Percentiles rank a stretch among this genome's conserved stretches.
Evolutionary conservation across 495 filamentous ascomycete species (phyloP).

Genomic region (Penicillium canescens): DNA sequence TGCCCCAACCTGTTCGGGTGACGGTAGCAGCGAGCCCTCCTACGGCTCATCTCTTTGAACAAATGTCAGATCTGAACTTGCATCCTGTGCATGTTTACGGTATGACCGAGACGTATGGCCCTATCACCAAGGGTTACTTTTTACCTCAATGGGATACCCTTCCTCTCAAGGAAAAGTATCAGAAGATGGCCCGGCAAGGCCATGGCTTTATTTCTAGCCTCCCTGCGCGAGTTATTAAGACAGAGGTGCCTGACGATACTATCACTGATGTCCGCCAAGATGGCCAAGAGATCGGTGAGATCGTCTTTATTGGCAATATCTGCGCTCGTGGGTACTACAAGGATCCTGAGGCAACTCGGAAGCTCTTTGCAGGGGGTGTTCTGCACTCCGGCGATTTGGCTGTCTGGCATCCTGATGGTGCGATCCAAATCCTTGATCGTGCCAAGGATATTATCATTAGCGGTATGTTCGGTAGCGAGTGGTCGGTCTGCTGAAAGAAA

Average conservation of each 20-base stretch:
- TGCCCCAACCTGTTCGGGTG: conserved; percentile 75
- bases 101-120: conserved; percentile 93
- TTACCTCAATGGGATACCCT: conserved; percentile 80
- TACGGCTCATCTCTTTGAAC: conserved; percentile 83
- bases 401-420: conserved; percentile 86
- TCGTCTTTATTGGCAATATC: conserved; percentile 89
- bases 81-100: conserved; percentile 94
- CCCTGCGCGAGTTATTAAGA: conserved; percentile 80
- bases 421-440: conserved; percentile 88
- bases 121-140: conserved; percentile 90
- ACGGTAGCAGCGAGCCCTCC: conserved; percentile 93
- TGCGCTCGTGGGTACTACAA: conserved; percentile 92
- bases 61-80: conserved; percentile 86
- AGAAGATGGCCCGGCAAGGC: conserved; percentile 87
- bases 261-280: conserved; percentile 76
- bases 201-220: conserved; percentile 88
- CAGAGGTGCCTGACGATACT: conserved; percentile 63
- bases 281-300: conserved; percentile 91
- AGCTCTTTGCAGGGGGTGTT: conserved; percentile 85
- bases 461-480: conserved; percentile 53
- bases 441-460: conserved; percentile 99
- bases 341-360: conserved; percentile 80
- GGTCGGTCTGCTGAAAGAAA: background rate
- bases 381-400: conserved; percentile 90
- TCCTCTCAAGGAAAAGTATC: conserved; percentile 70